Evolutionary conservation across 306 rosid genomes (phyloP).

Genomic region (Pyrus bretschneideri): DNA sequence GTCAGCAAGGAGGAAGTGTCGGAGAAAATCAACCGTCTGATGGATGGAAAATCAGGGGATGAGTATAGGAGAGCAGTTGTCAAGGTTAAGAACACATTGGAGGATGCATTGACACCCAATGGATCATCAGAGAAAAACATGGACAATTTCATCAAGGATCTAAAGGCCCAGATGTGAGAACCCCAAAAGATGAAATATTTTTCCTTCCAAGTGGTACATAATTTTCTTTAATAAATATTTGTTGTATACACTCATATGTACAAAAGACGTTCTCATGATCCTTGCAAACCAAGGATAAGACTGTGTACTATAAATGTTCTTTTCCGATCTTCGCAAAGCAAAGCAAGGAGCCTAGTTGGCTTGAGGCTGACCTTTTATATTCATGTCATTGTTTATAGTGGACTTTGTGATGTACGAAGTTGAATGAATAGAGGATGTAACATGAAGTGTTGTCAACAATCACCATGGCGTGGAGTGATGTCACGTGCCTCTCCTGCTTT

Average conservation of each 20-base stretch:
- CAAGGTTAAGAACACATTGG: constrained; percentile 25
- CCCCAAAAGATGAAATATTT: background rate
- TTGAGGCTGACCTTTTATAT: background rate
- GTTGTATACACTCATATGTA: too few relatives aligned
- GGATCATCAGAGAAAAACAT: constrained; percentile 42
- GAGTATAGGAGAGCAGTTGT: constrained; percentile 18
- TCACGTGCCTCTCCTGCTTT: background rate
- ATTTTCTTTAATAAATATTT: background rate
- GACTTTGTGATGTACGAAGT: background rate
- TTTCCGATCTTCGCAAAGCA: too few relatives aligned
- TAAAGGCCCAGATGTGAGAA: background rate
- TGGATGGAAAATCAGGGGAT: constrained; percentile 29
- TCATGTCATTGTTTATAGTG: background rate
- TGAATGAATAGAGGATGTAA: too few relatives aligned
- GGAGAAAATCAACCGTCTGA: constrained; percentile 27
- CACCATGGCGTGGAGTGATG: background rate
- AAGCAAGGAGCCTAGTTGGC: fast-evolving
- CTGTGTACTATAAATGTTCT: too few relatives aligned
- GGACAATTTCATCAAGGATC: constrained; percentile 29
- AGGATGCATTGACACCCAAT: constrained; percentile 24
- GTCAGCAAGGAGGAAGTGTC: constrained; percentile 26
- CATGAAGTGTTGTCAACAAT: background rate
- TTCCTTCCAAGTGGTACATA: background rate
- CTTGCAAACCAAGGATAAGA: fast-evolving
- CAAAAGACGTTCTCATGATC: too few relatives aligned